These are phyloP conservation scores for Didymella arachidicola DNA, from an alignment of 2,329 filamentous ascomycete genomes.

Conservation along the genomic window DNA sequence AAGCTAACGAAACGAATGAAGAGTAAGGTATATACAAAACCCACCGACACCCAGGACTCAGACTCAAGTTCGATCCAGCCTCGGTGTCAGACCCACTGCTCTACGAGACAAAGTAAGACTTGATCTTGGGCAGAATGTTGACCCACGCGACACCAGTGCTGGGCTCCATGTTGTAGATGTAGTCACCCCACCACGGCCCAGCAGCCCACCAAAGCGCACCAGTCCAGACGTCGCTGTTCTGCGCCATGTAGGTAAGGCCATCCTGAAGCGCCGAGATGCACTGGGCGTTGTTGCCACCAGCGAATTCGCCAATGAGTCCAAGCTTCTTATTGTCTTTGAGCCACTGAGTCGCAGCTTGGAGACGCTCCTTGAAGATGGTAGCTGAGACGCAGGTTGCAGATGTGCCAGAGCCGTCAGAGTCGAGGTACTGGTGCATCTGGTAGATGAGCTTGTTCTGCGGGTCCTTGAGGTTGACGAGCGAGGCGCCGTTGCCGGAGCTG, in stretches of 20 bases:
- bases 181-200: constrained; percentile 61
- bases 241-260: constrained; percentile 57
- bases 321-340: constrained; percentile 61
- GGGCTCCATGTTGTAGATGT: constrained; percentile 62
- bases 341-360: constrained; percentile 62
- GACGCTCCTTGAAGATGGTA: constrained; percentile 63
- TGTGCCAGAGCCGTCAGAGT: constrained; percentile 63
- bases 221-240: constrained; percentile 62
- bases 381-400: constrained; percentile 58
- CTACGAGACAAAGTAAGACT: constrained; percentile 42
- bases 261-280: constrained; percentile 61
- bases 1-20: neutral
- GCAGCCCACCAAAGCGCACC: constrained; percentile 65
- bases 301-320: constrained; percentile 64
- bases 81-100: too few species aligned
- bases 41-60: neutral
- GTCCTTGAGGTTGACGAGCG: constrained; percentile 60
- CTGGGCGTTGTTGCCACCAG: constrained; percentile 59
- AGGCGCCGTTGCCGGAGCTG: constrained; percentile 55
- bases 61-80: neutral
- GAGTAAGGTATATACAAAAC: constrained; percentile 11
- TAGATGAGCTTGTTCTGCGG: constrained; percentile 63
- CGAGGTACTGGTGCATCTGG: constrained; percentile 70
- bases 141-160: constrained; percentile 54
- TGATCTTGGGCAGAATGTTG: constrained; percentile 45